These are phyloP conservation scores for Nemania diffusa DNA, from an alignment of 2,329 filamentous ascomycete species.

Conservation along the genomic window DNA sequence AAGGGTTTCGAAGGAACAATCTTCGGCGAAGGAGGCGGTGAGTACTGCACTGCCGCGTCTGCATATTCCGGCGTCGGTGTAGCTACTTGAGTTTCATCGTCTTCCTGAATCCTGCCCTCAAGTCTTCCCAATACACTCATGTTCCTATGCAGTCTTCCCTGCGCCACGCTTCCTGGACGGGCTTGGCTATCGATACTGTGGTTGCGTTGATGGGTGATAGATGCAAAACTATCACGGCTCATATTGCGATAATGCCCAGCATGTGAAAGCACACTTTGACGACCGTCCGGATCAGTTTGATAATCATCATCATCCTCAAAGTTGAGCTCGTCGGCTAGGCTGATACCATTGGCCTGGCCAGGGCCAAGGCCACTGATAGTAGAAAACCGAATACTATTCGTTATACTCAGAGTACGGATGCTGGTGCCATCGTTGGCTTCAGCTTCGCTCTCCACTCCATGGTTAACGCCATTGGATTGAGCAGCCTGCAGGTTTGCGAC, in stretches of 20 bases:
- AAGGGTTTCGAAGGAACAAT: slow-evolving; percentile 54
- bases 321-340: slow-evolving; percentile 89
- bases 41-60: slow-evolving; percentile 76
- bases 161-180: slow-evolving; percentile 64
- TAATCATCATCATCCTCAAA: slow-evolving; percentile 83
- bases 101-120: slow-evolving; percentile 62
- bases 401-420: slow-evolving; percentile 77
- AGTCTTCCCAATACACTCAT: slow-evolving; percentile 65
- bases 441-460: slow-evolving; percentile 64
- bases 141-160: slow-evolving; percentile 64
- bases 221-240: slow-evolving; percentile 67
- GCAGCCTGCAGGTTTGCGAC: slow-evolving; percentile 75
- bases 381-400: slow-evolving; percentile 79
- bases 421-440: slow-evolving; percentile 79
- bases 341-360: slow-evolving; percentile 72
- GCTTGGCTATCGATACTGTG: slow-evolving; percentile 68
- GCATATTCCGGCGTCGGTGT: slow-evolving; percentile 53
- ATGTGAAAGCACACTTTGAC: slow-evolving; percentile 68
- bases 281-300: slow-evolving; percentile 76
- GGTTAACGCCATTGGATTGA: slow-evolving; percentile 54
- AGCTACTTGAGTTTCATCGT: slow-evolving; percentile 56
- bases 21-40: slow-evolving; percentile 80
- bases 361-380: slow-evolving; percentile 67
- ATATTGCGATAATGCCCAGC: slow-evolving; percentile 62
- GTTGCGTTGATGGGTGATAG: slow-evolving; percentile 62